phyloP scores from a whole-genome alignment of 2,329 filamentous ascomycete genomes.

The Aureobasidium subglaciale region DNA sequence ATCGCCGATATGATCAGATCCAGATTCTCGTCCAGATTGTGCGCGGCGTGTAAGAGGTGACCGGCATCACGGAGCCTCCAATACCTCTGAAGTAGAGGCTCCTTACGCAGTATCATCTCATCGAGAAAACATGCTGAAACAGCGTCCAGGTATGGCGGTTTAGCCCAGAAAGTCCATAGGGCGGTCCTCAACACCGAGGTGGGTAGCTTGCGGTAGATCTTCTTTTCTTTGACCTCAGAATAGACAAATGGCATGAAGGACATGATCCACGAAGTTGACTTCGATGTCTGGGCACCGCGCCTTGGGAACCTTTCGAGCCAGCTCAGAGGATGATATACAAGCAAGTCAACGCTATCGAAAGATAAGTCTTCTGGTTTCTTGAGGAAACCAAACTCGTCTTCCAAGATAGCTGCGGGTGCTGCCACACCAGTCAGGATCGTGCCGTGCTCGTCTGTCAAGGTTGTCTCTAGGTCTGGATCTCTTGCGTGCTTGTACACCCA shows the following conservation, averaged over 20 bases:
- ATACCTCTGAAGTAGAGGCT: conserved; percentile 38
- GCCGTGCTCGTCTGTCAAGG: conserved; percentile 13
- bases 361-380: conserved; percentile 17
- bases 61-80: conserved; percentile 40
- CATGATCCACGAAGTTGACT: conserved; percentile 5
- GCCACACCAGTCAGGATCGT: background rate
- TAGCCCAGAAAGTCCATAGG: conserved; percentile 17
- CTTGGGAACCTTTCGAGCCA: conserved; percentile 14
- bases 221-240: conserved; percentile 10
- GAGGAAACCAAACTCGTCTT: conserved; percentile 16
- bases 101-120: conserved; percentile 22
- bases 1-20: conserved; percentile 19
- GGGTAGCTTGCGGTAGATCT: conserved; percentile 14
- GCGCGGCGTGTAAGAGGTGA: conserved; percentile 33
- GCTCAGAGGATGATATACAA: conserved; percentile 16
- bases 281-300: background rate
- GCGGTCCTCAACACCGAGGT: conserved; percentile 16
- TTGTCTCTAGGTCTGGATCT: conserved; percentile 17
- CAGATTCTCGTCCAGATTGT: conserved; percentile 16
- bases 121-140: conserved; percentile 18
- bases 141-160: conserved; percentile 17
- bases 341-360: conserved; percentile 17
- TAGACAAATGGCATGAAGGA: conserved; percentile 3
- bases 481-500: conserved; percentile 19
- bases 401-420: conserved; percentile 13